These are phyloP conservation scores for Solanum bukasovii DNA, from an alignment of 257 asterid genomes.

Conservation along the genomic window DNA sequence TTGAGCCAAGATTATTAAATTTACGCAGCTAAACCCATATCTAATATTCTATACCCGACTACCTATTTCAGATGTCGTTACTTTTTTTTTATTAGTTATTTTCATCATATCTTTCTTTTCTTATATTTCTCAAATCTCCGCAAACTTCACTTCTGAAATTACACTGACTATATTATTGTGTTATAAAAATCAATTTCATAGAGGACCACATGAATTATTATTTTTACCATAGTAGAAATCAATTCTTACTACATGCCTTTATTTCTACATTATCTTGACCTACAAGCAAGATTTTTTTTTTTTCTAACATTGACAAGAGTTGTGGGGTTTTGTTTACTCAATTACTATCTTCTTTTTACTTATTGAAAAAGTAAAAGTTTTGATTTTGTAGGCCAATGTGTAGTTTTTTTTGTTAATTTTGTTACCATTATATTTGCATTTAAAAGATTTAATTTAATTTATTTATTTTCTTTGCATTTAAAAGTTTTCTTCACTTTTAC, in stretches of 20 bases:
- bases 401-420: background rate
- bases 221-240: background rate
- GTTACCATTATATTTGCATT: constrained; percentile 17
- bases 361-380: constrained; percentile 34
- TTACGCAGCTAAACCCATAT: background rate
- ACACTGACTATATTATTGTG: background rate
- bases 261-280: constrained; percentile 33
- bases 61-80: background rate
- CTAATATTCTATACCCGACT: background rate
- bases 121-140: background rate
- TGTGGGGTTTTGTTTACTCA: constrained; percentile 26
- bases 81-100: background rate
- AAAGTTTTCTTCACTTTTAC: background rate
- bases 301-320: background rate
- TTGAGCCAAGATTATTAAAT: background rate
- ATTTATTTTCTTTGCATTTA: background rate
- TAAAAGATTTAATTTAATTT: background rate
- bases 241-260: background rate
- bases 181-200: background rate
- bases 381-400: constrained; percentile 44
- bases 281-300: constrained; percentile 40
- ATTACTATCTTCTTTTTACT: constrained; percentile 21
- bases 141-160: background rate
- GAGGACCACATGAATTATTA: background rate
- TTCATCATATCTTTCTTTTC: background rate